Evolutionary conservation across 768 basidiomycete species (phyloP).

Genomic region (Mrakia frigida): DNA sequence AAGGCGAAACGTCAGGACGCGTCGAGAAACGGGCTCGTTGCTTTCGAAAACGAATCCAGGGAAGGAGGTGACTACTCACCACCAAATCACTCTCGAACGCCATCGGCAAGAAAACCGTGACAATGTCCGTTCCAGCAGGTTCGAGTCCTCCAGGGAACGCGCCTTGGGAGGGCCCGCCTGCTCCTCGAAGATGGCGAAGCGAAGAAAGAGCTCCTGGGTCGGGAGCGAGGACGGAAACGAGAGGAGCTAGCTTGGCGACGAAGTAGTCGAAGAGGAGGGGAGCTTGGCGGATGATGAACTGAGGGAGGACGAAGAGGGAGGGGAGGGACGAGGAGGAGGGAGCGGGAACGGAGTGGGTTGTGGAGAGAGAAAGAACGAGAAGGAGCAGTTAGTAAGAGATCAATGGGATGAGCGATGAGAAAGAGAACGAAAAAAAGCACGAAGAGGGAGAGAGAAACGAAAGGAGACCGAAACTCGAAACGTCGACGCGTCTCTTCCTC

Average conservation of each 20-base stretch:
- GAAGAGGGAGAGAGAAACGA: no score
- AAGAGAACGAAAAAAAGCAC: no score
- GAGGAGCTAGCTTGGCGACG: slow-evolving; percentile 30
- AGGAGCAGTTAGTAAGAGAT: neutral
- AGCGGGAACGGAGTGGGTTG: no score
- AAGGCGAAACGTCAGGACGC: neutral
- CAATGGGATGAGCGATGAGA: neutral
- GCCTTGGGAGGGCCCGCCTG: neutral
- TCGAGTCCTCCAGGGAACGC: neutral
- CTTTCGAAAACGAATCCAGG: no score
- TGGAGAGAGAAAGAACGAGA: neutral
- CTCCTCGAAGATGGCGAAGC: neutral
- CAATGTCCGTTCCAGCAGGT: slow-evolving; percentile 23
- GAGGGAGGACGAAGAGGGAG: no score
- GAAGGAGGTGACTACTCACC: no score
- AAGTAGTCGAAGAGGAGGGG: slow-evolving; percentile 33
- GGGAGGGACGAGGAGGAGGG: neutral
- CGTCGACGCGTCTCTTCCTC: no score
- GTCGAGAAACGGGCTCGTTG: neutral
- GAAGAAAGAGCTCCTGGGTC: slow-evolving; percentile 7
- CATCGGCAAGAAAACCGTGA: slow-evolving; percentile 29
- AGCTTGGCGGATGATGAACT: slow-evolving; percentile 26
- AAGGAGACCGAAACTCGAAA: no score
- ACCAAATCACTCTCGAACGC: slow-evolving; percentile 24
- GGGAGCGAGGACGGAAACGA: slow-evolving; percentile 30